Evolutionary conservation across 2,329 filamentous ascomycete species (phyloP).

Genomic region (Teratosphaeria viscida): DNA sequence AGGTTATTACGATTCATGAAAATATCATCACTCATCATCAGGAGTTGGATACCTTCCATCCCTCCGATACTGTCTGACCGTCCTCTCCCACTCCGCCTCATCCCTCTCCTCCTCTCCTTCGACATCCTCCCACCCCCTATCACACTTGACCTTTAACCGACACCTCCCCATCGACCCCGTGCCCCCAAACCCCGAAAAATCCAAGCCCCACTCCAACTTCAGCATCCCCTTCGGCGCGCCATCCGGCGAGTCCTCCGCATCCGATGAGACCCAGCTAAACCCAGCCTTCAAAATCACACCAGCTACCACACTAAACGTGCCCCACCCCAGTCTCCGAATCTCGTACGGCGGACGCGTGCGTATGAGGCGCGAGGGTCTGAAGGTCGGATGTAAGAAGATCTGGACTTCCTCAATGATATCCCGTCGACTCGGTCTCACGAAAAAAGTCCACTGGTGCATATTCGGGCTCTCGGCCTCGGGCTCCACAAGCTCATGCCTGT

Average conservation of each 20-base stretch:
- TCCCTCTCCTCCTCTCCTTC: slow-evolving; percentile 12
- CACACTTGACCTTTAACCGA: slow-evolving; percentile 30
- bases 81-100: slow-evolving; percentile 15
- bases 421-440: slow-evolving; percentile 31
- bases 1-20: not conserved
- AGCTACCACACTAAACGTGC: slow-evolving; percentile 30
- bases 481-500: slow-evolving; percentile 27
- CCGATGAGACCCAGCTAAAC: slow-evolving; percentile 34
- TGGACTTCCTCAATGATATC: slow-evolving; percentile 37
- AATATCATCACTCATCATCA: not conserved
- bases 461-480: slow-evolving; percentile 18
- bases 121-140: slow-evolving; percentile 14
- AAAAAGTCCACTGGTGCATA: slow-evolving; percentile 37
- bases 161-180: slow-evolving; percentile 32
- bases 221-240: slow-evolving; percentile 26
- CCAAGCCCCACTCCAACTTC: slow-evolving; percentile 32
- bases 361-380: slow-evolving; percentile 27
- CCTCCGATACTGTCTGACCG: slow-evolving; percentile 13
- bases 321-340: slow-evolving; percentile 33
- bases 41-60: slow-evolving; percentile 17
- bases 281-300: slow-evolving; percentile 33
- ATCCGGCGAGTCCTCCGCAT: slow-evolving; percentile 24
- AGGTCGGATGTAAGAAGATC: slow-evolving; percentile 34
- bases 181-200: slow-evolving; percentile 28
- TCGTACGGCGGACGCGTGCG: slow-evolving; percentile 30